Conservation (phyloP, 768 basidiomycete species). For the Termitomyces titanicus region DNA sequence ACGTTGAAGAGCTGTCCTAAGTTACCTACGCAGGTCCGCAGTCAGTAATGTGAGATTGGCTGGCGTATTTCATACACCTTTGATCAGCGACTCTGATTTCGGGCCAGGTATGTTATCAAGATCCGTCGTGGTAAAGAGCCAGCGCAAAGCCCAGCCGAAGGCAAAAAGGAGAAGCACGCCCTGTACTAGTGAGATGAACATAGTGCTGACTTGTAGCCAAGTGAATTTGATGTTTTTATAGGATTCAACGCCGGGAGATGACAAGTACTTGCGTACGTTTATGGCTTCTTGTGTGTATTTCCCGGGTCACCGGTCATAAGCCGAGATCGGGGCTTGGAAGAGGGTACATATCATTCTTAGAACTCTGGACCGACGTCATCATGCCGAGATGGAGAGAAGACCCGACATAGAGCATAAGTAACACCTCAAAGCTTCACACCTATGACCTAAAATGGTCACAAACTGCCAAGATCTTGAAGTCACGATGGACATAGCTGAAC, state of each 20-base stretch:
- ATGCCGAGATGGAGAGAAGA: not conserved
- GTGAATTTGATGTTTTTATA: not conserved
- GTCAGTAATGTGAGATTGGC: not conserved
- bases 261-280: slow-evolving; percentile 6
- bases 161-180: slow-evolving; percentile 6
- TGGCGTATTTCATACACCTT: slow-evolving; percentile 18
- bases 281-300: not conserved
- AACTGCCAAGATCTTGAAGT: not conserved
- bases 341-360: not conserved
- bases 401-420: too few relatives aligned
- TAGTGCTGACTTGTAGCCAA: not conserved
- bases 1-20: slow-evolving; percentile 9
- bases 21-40: not conserved
- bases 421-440: too few relatives aligned
- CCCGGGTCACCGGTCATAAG: not conserved
- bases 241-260: not conserved
- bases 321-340: not conserved
- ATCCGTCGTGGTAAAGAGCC: slow-evolving; percentile 16
- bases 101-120: slow-evolving; percentile 36
- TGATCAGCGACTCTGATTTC: slow-evolving; percentile 22
- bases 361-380: not conserved
- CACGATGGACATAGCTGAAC: not conserved
- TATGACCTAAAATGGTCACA: not conserved
- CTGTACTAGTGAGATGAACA: slow-evolving; percentile 3
- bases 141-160: slow-evolving; percentile 16